These are phyloP conservation scores for Calycina marina DNA, from an alignment of 2,329 filamentous ascomycete genomes.

Conservation along the genomic window DNA sequence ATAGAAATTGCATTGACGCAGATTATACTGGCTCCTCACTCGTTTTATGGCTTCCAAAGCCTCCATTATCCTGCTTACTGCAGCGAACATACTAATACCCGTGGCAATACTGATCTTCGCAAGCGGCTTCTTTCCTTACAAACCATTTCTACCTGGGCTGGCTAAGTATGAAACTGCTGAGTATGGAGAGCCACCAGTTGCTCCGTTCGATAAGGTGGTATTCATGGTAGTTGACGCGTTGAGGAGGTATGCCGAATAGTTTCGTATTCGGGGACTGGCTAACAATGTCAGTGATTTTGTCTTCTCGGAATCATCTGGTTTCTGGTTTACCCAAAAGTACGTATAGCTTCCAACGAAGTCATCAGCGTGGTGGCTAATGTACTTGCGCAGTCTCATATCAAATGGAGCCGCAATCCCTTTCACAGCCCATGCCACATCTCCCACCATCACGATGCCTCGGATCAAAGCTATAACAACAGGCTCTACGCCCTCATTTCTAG, in stretches of 20 bases:
- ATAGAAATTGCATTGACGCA: constrained; percentile 4
- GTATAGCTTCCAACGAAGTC: constrained; percentile 7
- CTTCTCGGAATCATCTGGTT: constrained; percentile 65
- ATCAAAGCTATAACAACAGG: constrained; percentile 96
- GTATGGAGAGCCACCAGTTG: constrained; percentile 40
- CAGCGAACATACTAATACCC: constrained; percentile 67
- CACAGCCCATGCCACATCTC: constrained; percentile 89
- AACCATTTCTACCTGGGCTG: constrained; percentile 77
- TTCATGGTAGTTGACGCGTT: constrained; percentile 98
- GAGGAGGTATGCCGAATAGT: constrained; percentile 47
- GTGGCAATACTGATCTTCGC: constrained; percentile 65
- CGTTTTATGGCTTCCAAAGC: constrained; percentile 15
- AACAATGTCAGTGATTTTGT: constrained; percentile 67
- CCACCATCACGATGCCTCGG: constrained; percentile 95
- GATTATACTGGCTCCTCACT: constrained; percentile 1
- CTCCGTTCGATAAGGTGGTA: constrained; percentile 75
- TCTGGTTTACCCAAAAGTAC: constrained; percentile 77
- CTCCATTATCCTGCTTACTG: constrained; percentile 30
- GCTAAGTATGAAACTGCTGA: constrained; percentile 48
- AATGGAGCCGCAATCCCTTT: constrained; percentile 83
- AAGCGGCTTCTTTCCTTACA: constrained; percentile 93
- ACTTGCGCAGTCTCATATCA: constrained; percentile 12
- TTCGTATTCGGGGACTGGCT: constrained; percentile 6
- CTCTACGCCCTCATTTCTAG: constrained; percentile 94
- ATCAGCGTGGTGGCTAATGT: constrained; percentile 3